Percentiles rank a stretch among this genome's conserved stretches.
Conservation (phyloP, 2,329 filamentous ascomycete species). For the Fusarium liriodendri region DNA sequence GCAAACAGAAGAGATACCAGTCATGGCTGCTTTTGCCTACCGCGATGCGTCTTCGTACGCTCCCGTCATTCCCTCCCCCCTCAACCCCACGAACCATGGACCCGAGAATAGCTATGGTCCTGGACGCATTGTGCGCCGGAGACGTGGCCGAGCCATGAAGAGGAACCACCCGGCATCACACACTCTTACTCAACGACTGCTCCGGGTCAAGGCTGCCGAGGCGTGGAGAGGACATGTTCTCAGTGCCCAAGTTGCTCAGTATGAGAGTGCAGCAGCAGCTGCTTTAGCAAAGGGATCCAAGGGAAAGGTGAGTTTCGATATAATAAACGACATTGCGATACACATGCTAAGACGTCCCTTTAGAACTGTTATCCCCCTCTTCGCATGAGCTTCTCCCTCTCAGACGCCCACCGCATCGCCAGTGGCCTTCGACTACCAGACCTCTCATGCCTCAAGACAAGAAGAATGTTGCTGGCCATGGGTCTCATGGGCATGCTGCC, state of each 20-base stretch:
- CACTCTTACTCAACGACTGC: slow-evolving; percentile 55
- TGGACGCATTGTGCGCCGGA: slow-evolving; percentile 33
- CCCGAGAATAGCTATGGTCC: slow-evolving; percentile 24
- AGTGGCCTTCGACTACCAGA: slow-evolving; percentile 39
- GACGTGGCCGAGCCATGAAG: slow-evolving; percentile 21
- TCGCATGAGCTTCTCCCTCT: slow-evolving; percentile 36
- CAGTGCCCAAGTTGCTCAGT: slow-evolving; percentile 42
- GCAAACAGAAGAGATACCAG: neutral
- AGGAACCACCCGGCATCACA: slow-evolving; percentile 37
- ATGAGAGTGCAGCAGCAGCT: slow-evolving; percentile 27
- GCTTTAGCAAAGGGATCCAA: slow-evolving; percentile 11
- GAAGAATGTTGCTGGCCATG: slow-evolving; percentile 45
- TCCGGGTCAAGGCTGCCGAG: slow-evolving; percentile 55
- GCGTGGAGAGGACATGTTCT: slow-evolving; percentile 53
- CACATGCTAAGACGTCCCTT: slow-evolving; percentile 7
- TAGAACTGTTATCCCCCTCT: slow-evolving; percentile 37
- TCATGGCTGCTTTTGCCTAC: slow-evolving; percentile 32
- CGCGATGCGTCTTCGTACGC: slow-evolving; percentile 36
- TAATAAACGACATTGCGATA: neutral
- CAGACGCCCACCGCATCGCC: slow-evolving; percentile 26
- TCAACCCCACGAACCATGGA: slow-evolving; percentile 41
- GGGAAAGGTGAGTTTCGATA: slow-evolving; percentile 29
- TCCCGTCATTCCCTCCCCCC: slow-evolving; percentile 42
- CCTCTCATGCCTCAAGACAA: slow-evolving; percentile 43
- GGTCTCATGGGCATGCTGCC: slow-evolving; percentile 46